A percentile compares a stretch with the other conserved stretches of the same genome.
phyloP scores from a whole-genome alignment of 164 flowering plant genomes.

The Buxus sempervirens region DNA sequence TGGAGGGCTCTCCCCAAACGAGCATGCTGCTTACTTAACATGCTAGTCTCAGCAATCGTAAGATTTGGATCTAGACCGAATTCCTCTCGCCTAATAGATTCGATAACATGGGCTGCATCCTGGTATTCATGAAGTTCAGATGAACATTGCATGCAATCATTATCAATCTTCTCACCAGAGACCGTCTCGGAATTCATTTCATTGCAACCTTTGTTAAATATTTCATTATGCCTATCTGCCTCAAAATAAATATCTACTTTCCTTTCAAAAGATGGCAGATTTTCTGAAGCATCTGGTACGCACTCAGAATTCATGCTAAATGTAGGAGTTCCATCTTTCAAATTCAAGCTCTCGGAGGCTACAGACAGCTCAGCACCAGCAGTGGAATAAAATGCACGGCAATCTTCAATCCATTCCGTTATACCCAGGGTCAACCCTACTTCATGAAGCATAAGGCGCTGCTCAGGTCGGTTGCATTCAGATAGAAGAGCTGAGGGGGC shows the following conservation, averaged over 20 bases:
- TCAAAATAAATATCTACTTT: slow-evolving; percentile 9
- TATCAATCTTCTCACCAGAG: slow-evolving; percentile 14
- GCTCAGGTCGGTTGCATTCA: slow-evolving; percentile 50
- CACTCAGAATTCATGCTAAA: background rate
- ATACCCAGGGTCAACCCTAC: slow-evolving; percentile 83
- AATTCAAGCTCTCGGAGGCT: slow-evolving; percentile 16
- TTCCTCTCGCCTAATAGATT: slow-evolving; percentile 84
- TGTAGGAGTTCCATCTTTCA: slow-evolving; percentile 19
- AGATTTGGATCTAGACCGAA: slow-evolving; percentile 76
- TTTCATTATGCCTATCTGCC: slow-evolving; percentile 12
- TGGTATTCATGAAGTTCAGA: slow-evolving; percentile 15
- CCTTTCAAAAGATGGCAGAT: slow-evolving; percentile 13
- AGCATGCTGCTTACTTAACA: slow-evolving; percentile 94
- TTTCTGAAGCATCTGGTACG: slow-evolving; percentile 7
- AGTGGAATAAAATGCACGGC: slow-evolving; percentile 37
- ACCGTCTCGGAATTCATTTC: slow-evolving; percentile 10
- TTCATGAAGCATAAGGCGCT: slow-evolving; percentile 84
- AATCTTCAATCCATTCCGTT: slow-evolving; percentile 80
- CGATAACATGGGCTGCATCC: slow-evolving; percentile 55
- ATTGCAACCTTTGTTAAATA: slow-evolving; percentile 13
- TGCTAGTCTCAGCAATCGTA: slow-evolving; percentile 42
- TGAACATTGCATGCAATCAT: background rate
- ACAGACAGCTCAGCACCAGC: slow-evolving; percentile 14
- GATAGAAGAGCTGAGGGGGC: slow-evolving; percentile 53
- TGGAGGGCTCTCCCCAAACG: slow-evolving; percentile 92